phyloP scores from a whole-genome alignment of 2,329 filamentous ascomycete species.

The Pseudonectria foliicola region DNA sequence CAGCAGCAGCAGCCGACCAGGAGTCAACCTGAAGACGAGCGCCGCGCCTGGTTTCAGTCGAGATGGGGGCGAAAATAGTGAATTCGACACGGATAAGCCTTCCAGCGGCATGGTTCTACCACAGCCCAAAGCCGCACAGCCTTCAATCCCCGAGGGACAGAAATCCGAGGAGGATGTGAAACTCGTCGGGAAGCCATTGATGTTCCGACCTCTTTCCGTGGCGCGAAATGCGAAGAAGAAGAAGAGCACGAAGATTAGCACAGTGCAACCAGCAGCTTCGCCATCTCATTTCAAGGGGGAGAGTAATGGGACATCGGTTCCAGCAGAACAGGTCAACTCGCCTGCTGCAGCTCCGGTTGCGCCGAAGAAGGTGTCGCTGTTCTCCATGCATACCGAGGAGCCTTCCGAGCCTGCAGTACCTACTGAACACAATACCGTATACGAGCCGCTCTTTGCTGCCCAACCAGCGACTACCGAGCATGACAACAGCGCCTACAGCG shows the following conservation, averaged over 20 bases:
- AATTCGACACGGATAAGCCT: conserved; percentile 10
- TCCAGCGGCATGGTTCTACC: conserved; percentile 28
- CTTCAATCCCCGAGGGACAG: conserved; percentile 48
- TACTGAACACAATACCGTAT: conserved; percentile 25
- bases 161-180: conserved; percentile 59
- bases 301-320: conserved; percentile 13
- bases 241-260: conserved; percentile 36
- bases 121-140: conserved; percentile 34
- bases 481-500: conserved; percentile 20
- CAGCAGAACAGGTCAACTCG: conserved; percentile 6
- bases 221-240: conserved; percentile 67
- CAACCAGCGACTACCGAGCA: conserved; percentile 14
- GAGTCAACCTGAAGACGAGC: conserved; percentile 71
- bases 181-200: conserved; percentile 69
- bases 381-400: conserved; percentile 51
- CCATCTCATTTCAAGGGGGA: conserved; percentile 7
- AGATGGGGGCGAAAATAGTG: conserved; percentile 28
- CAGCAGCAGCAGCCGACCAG: conserved; percentile 12
- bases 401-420: conserved; percentile 16
- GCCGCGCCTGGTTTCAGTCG: conserved; percentile 75
- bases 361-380: conserved; percentile 58
- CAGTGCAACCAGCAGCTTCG: conserved; percentile 4
- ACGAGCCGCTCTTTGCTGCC: conserved; percentile 46
- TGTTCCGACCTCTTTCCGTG: conserved; percentile 87
- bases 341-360: conserved; percentile 18